phyloP scores from a whole-genome alignment of 2,329 filamentous ascomycete genomes.

The Lasiodiplodia gonubiensis region DNA sequence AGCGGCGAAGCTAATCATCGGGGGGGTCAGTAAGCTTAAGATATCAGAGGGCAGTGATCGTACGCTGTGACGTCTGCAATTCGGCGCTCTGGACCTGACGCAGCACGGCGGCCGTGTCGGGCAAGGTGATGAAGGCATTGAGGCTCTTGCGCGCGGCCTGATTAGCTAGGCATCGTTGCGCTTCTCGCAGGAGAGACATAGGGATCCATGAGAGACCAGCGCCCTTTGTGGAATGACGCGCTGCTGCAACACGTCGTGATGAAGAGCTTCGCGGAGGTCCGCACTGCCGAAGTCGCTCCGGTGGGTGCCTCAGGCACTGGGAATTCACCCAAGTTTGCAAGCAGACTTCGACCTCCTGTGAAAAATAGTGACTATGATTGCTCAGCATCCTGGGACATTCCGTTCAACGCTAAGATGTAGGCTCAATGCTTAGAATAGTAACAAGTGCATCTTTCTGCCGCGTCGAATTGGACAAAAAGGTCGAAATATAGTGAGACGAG shows the following conservation, averaged over 20 bases:
- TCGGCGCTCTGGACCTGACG: conserved; percentile 35
- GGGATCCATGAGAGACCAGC: conserved; percentile 23
- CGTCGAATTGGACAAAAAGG: too few relatives aligned
- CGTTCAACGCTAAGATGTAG: too few relatives aligned
- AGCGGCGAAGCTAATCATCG: conserved; percentile 30
- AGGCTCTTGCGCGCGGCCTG: conserved; percentile 41
- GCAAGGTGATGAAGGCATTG: conserved; percentile 47
- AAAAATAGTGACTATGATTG: not conserved
- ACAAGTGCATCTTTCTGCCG: too few relatives aligned
- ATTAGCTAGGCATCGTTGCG: conserved; percentile 43
- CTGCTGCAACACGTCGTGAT: not conserved
- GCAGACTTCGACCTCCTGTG: not conserved
- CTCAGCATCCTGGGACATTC: too few relatives aligned
- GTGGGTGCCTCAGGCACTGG: not conserved
- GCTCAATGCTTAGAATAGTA: too few relatives aligned
- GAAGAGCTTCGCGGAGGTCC: not conserved
- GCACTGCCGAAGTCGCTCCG: not conserved
- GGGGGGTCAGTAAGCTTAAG: not conserved
- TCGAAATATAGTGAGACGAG: too few relatives aligned
- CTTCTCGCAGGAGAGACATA: conserved; percentile 47
- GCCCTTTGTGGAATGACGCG: not conserved
- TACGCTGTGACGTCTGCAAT: conserved; percentile 1
- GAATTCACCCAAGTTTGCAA: not conserved
- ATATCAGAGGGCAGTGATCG: not conserved
- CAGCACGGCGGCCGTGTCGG: conserved; percentile 36